Conservation (phyloP, 1,284 basidiomycete genomes). For the Microstroma glucosiphilum region DNA sequence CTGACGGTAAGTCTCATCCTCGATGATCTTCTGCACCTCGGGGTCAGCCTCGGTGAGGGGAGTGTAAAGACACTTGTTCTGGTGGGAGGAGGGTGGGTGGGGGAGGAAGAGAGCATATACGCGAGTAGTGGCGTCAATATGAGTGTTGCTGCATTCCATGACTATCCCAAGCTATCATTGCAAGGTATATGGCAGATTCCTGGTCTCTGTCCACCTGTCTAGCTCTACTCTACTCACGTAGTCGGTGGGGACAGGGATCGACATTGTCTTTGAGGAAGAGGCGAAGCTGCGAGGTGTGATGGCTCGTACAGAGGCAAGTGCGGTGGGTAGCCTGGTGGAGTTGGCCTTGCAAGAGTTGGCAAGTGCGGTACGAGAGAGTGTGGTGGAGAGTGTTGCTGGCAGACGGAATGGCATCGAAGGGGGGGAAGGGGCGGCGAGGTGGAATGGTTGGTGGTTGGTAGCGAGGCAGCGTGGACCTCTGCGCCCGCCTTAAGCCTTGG, state of each 20-base stretch:
- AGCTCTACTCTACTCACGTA: slow-evolving; percentile 30
- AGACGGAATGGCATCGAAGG: slow-evolving; percentile 28
- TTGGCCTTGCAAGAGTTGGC: slow-evolving; percentile 20
- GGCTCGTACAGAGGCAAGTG: slow-evolving; percentile 17
- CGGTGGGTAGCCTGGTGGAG: slow-evolving; percentile 15
- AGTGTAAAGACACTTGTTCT: slow-evolving; percentile 88
- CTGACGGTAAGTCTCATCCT: slow-evolving; percentile 96
- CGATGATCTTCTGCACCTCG: slow-evolving; percentile 91
- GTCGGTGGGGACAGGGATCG: slow-evolving; percentile 43
- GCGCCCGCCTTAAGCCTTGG: too few relatives aligned
- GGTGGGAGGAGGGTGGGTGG: background rate
- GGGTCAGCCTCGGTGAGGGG: slow-evolving; percentile 85
- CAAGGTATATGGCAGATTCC: background rate
- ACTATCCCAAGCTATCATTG: background rate
- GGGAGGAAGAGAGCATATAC: background rate
- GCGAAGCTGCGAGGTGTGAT: slow-evolving; percentile 20
- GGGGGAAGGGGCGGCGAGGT: background rate
- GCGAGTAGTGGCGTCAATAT: background rate
- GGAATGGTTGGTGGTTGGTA: background rate
- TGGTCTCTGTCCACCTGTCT: background rate
- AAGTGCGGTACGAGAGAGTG: background rate
- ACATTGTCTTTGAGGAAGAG: slow-evolving; percentile 16
- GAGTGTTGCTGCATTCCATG: slow-evolving; percentile 1
- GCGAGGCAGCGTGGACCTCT: background rate
- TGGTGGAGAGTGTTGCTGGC: slow-evolving; percentile 14